A percentile compares a stretch with the other conserved stretches of the same genome.
phyloP scores from a whole-genome alignment of 805 yeast species.

The Cyberlindnera galapagoensis region DNA sequence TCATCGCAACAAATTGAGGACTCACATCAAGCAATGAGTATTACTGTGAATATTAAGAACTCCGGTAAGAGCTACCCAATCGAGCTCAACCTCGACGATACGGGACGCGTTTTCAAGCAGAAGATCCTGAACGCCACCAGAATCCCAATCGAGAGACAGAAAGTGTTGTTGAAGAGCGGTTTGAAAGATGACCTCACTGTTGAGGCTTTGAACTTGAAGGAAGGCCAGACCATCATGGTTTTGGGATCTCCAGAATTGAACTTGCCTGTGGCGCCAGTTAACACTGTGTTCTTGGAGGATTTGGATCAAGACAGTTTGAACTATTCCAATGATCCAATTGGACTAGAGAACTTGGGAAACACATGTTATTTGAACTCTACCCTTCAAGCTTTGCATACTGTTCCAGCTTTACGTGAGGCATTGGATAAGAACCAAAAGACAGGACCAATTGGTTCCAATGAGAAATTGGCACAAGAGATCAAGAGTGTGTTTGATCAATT shows the following conservation, averaged over 20 bases:
- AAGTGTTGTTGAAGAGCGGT: conserved; percentile 84
- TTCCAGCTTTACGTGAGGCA: conserved; percentile 63
- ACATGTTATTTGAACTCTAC: conserved; percentile 92
- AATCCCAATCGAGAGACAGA: conserved; percentile 87
- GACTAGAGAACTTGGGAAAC: conserved; percentile 90
- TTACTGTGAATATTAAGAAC: conserved; percentile 45
- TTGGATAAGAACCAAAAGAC: conserved; percentile 43
- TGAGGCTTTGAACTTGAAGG: conserved; percentile 47
- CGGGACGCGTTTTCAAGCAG: conserved; percentile 52
- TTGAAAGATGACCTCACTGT: conserved; percentile 50
- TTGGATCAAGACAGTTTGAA: conserved; percentile 37
- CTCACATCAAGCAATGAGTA: too few species aligned
- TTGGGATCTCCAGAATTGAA: conserved; percentile 82
- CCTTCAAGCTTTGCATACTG: conserved; percentile 78
- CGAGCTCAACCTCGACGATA: conserved; percentile 22
- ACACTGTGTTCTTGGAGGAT: conserved; percentile 61
- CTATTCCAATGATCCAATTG: conserved; percentile 58
- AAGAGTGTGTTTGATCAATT: conserved; percentile 36
- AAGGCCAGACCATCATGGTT: conserved; percentile 72
- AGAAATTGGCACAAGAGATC: conserved; percentile 41
- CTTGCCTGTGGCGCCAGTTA: conserved; percentile 46
- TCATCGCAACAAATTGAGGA: too few species aligned
- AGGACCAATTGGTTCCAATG: conserved; percentile 29
- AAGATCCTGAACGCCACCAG: conserved; percentile 68
- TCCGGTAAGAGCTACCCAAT: conserved; percentile 61